phyloP scores from a whole-genome alignment of 495 filamentous ascomycete genomes.

The Penicillium canariense region DNA sequence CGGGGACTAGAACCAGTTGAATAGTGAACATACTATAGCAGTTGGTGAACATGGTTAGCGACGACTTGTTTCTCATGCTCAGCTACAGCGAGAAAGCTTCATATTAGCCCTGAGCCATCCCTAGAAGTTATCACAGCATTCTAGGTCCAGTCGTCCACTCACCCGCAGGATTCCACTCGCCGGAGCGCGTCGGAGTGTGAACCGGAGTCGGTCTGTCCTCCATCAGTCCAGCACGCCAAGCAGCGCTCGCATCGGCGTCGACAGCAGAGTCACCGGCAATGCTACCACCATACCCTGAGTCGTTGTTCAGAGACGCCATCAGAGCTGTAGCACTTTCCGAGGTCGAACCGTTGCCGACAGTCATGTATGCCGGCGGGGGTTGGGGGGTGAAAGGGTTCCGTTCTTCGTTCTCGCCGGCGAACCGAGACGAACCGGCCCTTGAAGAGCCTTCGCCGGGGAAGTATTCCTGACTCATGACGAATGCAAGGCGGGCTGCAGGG shows the following conservation, averaged over 20 bases:
- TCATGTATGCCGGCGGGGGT: conserved; percentile 71
- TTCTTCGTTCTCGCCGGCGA: conserved; percentile 31
- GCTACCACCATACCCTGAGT: conserved; percentile 91
- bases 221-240: conserved; percentile 60
- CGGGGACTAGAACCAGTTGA: neutral
- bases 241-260: conserved; percentile 42
- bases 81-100: conserved; percentile 23
- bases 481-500: conserved; percentile 2
- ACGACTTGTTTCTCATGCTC: conserved; percentile 60
- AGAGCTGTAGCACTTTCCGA: conserved; percentile 70
- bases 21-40: conserved; percentile 54
- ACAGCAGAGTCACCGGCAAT: conserved; percentile 49
- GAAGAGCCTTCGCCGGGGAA: conserved; percentile 49
- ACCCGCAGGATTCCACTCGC: conserved; percentile 49
- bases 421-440: conserved; percentile 38
- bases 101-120: neutral
- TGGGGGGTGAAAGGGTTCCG: conserved; percentile 31
- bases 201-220: conserved; percentile 64
- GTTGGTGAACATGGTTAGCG: conserved; percentile 71
- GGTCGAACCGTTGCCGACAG: conserved; percentile 77
- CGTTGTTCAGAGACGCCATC: conserved; percentile 69
- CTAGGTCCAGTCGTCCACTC: conserved; percentile 5
- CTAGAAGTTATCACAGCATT: neutral
- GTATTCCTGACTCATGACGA: conserved; percentile 74
- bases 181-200: conserved; percentile 52